Evolutionary conservation across 352 stramenopile genomes (phyloP).

Genomic region (Achlya hypogyna): DNA sequence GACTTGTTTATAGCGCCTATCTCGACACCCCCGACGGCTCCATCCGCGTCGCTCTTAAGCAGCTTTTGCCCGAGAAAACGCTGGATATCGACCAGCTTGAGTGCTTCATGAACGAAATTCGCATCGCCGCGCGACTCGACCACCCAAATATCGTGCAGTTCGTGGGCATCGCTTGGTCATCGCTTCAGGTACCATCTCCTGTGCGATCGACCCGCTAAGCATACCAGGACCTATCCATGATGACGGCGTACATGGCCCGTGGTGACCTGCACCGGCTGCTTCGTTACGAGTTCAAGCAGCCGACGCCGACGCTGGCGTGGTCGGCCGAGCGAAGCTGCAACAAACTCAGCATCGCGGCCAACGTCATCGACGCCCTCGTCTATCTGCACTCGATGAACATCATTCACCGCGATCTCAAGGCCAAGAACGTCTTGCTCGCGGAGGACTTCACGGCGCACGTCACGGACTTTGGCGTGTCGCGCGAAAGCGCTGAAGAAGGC

Average conservation of each 20-base stretch:
- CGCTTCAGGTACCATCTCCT: constrained; percentile 2
- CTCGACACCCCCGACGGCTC: neutral
- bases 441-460: constrained; percentile 37
- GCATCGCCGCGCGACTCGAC: neutral
- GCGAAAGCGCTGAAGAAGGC: constrained; percentile 22
- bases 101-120: constrained; percentile 20
- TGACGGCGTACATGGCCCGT: constrained; percentile 16
- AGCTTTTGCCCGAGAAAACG: constrained; percentile 4
- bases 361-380: constrained; percentile 15
- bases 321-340: neutral
- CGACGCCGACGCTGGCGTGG: neutral
- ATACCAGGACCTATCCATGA: constrained; percentile 17
- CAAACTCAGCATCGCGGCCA: constrained; percentile 14
- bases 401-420: constrained; percentile 32
- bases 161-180: constrained; percentile 15
- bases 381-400: constrained; percentile 13
- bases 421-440: constrained; percentile 37
- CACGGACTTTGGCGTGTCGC: constrained; percentile 49
- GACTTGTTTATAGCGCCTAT: constrained; percentile 6
- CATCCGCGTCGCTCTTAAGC: constrained; percentile 8
- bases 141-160: constrained; percentile 18
- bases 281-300: constrained; percentile 3
- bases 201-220: neutral
- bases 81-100: constrained; percentile 9
- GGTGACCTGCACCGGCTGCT: constrained; percentile 8